phyloP scores from a whole-genome alignment of 179 eudicot genomes.

The Spinacia oleracea region DNA sequence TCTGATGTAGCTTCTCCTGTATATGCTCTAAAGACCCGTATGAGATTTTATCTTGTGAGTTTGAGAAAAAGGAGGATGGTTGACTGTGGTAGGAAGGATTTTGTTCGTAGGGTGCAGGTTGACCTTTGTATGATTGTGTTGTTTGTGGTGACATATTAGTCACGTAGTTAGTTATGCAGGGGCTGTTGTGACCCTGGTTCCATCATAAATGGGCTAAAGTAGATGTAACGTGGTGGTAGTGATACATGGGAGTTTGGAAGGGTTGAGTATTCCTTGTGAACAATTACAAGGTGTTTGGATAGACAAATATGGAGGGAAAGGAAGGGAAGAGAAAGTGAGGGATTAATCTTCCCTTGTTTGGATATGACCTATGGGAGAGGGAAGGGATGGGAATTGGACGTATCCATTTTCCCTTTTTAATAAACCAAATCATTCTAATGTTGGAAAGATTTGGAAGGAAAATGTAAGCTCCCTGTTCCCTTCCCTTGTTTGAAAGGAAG shows the following conservation, averaged over 20 bases:
- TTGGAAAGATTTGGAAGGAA: too few relatives aligned
- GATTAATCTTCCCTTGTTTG: too few relatives aligned
- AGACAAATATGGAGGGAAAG: too few relatives aligned
- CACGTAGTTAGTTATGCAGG: background rate
- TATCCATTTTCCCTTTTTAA: too few relatives aligned
- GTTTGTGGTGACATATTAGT: background rate
- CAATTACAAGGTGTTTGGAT: too few relatives aligned
- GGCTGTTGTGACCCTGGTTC: background rate
- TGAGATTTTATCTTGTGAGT: background rate
- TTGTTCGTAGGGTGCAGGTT: background rate
- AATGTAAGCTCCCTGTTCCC: too few relatives aligned
- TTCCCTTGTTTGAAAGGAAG: background rate
- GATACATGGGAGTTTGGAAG: background rate
- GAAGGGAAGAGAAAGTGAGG: too few relatives aligned
- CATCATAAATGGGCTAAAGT: background rate
- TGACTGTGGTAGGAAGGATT: background rate
- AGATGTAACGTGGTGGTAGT: background rate
- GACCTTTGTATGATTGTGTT: background rate
- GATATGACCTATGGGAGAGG: too few relatives aligned
- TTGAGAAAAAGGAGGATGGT: background rate
- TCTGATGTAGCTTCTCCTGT: background rate
- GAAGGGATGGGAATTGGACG: too few relatives aligned
- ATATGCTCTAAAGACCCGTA: background rate
- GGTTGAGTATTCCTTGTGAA: background rate
- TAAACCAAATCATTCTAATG: too few relatives aligned